Evolutionary conservation across 371 early-diverging fungal genomes (phyloP), one percentile per base, ranked within the genome.

Genomic region (Batrachochytrium dendrobatidis): DNA sequence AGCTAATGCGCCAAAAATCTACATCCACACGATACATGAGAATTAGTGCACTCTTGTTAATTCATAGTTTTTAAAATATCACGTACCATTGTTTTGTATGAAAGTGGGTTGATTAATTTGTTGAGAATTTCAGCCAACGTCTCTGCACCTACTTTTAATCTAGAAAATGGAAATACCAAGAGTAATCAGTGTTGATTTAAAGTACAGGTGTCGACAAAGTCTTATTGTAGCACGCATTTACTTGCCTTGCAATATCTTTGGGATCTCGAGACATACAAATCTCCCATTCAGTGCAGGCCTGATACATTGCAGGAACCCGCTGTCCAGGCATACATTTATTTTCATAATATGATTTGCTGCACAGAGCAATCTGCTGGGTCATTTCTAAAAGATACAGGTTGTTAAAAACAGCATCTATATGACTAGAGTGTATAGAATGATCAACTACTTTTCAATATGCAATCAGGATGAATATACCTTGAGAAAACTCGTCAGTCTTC

Each of bases 231-330:
- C n/a, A n/a, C n/a, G n/a, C n/a, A n/a, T n/a, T n/a, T n/a, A 18
- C 66, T 56, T 67, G 77, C 75, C 81, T 75, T 45, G 86, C 80
- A 29, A 90, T 76, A 31, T 75, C 79, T n/a, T 70, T 72, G 1
- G 86, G 87, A 51, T 88, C 86, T 54, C 80, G 74, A 24, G 81
- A 70, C 85, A 90, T 90, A 66, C 91, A 90, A 26, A 70, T 59
- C 51, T 87, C 90, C 94, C 94, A 94, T 20, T 71, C 75, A 20
- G 64, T 68, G 63, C 95, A 94, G 54, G 79, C 63, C 32, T 65
- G 61, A 56, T 90, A 86, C 74, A 94, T 73, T 10, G 86, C 87
- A 24, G 92, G 94, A 6, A 91, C 85, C 15, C 90, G 80, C 49
- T 82, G 69, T 2, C 53, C 32, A 79, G 74, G 86, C 48, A 78